These are phyloP conservation scores for Podospora tetraspora DNA, from an alignment of 495 filamentous ascomycete species.

Conservation along the genomic window DNA sequence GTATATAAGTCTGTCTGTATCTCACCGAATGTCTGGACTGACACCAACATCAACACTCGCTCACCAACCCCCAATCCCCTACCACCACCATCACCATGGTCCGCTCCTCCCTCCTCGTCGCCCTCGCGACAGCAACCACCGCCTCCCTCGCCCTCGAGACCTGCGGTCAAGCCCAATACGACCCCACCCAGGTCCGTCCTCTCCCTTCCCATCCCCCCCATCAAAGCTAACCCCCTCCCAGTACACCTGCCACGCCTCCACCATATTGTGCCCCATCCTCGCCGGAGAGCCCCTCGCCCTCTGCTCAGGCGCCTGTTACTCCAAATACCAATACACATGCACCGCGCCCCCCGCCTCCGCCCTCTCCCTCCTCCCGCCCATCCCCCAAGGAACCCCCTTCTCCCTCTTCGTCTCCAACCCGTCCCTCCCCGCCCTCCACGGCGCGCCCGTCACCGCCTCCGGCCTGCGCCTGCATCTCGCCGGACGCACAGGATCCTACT, in stretches of 20 bases:
- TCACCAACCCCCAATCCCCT: background rate
- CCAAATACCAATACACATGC: conserved; percentile 39
- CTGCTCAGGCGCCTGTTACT: conserved; percentile 34
- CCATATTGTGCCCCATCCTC: conserved; percentile 30
- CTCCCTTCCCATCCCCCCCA: background rate
- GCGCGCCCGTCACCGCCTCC: conserved; percentile 36
- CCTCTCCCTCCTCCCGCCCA: conserved; percentile 29
- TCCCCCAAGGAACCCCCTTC: conserved; percentile 34
- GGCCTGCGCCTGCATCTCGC: conserved; percentile 37
- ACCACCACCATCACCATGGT: conserved; percentile 15
- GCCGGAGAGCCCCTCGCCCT: conserved; percentile 27
- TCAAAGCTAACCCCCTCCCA: conserved; percentile 4
- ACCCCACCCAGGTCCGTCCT: conserved; percentile 24
- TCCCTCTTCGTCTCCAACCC: conserved; percentile 36
- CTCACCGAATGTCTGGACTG: background rate
- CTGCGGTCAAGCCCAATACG: conserved; percentile 28
- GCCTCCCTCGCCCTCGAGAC: conserved; percentile 17
- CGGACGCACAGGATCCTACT: conserved; percentile 40
- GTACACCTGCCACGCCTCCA: conserved; percentile 32
- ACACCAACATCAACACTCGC: background rate
- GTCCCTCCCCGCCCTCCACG: conserved; percentile 38
- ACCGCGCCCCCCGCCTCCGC: conserved; percentile 16
- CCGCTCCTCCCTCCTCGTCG: conserved; percentile 13
- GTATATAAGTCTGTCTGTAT: background rate
- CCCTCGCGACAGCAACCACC: conserved; percentile 13